These are phyloP conservation scores for Brassica incana DNA, from an alignment of 345 rosid genomes.

Conservation along the genomic window DNA sequence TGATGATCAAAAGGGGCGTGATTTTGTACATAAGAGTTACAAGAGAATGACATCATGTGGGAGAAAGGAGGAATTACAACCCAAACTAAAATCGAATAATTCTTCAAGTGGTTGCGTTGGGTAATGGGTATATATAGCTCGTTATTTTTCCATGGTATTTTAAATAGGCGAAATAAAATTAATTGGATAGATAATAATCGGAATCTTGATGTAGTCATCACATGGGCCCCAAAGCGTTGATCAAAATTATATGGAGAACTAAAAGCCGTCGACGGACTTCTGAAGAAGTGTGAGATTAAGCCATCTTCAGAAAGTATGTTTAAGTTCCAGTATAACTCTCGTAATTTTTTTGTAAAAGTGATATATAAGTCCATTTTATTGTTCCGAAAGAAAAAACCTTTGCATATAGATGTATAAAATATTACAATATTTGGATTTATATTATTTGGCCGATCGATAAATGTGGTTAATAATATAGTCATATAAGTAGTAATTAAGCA, in stretches of 20 bases:
- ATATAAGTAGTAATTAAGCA: too few species aligned
- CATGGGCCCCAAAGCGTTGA: conserved; percentile 39
- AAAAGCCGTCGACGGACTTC: conserved; percentile 27
- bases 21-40: conserved; percentile 32
- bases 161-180: not conserved
- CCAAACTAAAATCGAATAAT: conserved; percentile 22
- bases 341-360: not conserved
- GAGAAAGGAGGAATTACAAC: conserved; percentile 18
- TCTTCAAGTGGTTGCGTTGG: conserved; percentile 32
- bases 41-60: conserved; percentile 36
- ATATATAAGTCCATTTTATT: not conserved
- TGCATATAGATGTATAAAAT: not conserved
- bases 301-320: conserved; percentile 1
- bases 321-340: not conserved
- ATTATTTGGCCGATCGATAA: not conserved
- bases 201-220: conserved; percentile 42
- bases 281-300: conserved; percentile 26
- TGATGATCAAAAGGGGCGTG: conserved; percentile 7
- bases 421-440: not conserved
- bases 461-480: not conserved
- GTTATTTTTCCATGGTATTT: conserved; percentile 21
- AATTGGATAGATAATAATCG: conserved; percentile 25
- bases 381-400: not conserved
- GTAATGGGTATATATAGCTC: not conserved
- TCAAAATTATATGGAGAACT: conserved; percentile 10